Evolutionary conservation across 2,329 filamentous ascomycete genomes (phyloP), one percentile per base, ranked within the genome.

Genomic region (Sporothrix schenckii): DNA sequence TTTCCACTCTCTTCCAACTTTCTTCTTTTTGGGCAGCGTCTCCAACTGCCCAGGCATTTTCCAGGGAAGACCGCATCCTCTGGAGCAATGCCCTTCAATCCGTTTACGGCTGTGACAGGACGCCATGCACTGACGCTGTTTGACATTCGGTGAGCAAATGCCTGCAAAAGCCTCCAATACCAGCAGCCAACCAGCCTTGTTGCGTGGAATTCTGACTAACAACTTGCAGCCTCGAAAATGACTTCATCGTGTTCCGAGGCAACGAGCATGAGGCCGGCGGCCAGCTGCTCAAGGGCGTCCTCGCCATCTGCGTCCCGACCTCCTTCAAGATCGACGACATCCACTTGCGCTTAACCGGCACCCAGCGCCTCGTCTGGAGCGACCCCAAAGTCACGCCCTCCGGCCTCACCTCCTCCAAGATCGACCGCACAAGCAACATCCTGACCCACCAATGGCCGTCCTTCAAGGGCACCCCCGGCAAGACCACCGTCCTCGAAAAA

Each of bases 221-320:
- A 54, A 3, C 27, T 11, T 9, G 5, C 76, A 93, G 92, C 68
- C 86, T 94, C 72, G 91, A 94, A 68, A 90, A 91, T 76, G 89
- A 92, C 76, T 91, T 94, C 70, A 87, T 94, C 71, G 89, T 94
- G 41, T 90, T 95, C 73, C 89, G 92, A 68, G 92, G 92, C 72
- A 86, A 82, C 74, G 89, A 92, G 70, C 85, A 91, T 77, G 92
- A 94, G 77, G 91, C 92, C 61, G 87, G 91, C 56, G 92, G 90
- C 72, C 91, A 92, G 76, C 80, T 92, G 69, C 81, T 95, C 74
- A 91, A 90, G 76, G 92, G 92, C 61, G 87, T 87, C 30, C 81
- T 94, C 44, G 89, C 94, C 49, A 83, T 94, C 49, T 94, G 91
- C 76, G 83, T 94, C 49, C 87, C 88, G 27, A 84, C 90, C 53